A percentile compares a stretch with the other conserved stretches of the same genome.
Conservation (phyloP, 2,329 filamentous ascomycete genomes). For the Beauveria sp. region DNA sequence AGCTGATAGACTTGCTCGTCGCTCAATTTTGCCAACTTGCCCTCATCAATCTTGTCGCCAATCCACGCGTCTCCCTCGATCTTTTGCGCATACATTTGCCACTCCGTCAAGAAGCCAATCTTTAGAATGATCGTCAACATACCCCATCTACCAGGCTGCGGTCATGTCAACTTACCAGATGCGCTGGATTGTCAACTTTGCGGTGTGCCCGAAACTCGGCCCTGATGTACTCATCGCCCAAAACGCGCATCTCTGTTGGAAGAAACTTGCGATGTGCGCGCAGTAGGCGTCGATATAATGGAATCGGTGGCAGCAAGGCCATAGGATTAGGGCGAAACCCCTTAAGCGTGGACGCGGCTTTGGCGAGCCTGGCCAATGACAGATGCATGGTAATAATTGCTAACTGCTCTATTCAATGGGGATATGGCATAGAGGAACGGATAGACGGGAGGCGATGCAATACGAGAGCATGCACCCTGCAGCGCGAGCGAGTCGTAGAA, state of each 20-base stretch:
- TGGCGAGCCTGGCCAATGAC: slow-evolving; percentile 26
- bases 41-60: slow-evolving; percentile 73
- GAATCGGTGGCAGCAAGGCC: slow-evolving; percentile 78
- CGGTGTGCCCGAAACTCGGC: slow-evolving; percentile 82
- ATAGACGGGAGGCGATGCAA: background rate
- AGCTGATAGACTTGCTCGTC: slow-evolving; percentile 90
- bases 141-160: background rate
- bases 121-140: slow-evolving; percentile 26
- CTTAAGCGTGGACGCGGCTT: slow-evolving; percentile 24
- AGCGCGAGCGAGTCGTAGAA: background rate
- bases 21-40: slow-evolving; percentile 88
- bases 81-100: slow-evolving; percentile 91
- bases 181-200: slow-evolving; percentile 79
- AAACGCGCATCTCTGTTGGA: slow-evolving; percentile 62
- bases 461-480: background rate
- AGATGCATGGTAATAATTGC: slow-evolving; percentile 19
- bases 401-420: background rate
- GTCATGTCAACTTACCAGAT: slow-evolving; percentile 56
- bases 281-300: slow-evolving; percentile 79
- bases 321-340: slow-evolving; percentile 35
- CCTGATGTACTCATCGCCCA: slow-evolving; percentile 92
- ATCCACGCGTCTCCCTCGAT: slow-evolving; percentile 82
- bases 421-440: background rate
- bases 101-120: slow-evolving; percentile 94
- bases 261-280: slow-evolving; percentile 78